A percentile compares a stretch with the other conserved stretches of the same genome.
Evolutionary conservation across 306 rosid genomes (phyloP).

Genomic region (Medicago arabica): DNA sequence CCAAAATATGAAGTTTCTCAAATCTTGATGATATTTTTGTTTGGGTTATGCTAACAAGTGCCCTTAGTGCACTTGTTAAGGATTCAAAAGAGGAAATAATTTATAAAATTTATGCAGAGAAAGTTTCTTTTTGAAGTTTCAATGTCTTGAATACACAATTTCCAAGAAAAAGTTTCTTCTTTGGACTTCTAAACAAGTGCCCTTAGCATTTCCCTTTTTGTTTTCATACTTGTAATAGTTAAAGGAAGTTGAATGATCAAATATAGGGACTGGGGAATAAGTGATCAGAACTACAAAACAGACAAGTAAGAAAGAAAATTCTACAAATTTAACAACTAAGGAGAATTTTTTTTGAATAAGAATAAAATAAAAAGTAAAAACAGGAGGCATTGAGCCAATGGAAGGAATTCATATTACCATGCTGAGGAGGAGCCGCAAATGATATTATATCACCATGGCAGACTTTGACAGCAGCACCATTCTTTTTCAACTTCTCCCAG

Average conservation of each 20-base stretch:
- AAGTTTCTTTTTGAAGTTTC: too few species aligned
- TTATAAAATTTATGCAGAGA: too few species aligned
- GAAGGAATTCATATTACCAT: slow-evolving; percentile 57
- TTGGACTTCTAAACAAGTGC: too few species aligned
- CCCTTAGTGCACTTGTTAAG: too few species aligned
- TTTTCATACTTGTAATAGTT: neutral
- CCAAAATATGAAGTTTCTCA: neutral
- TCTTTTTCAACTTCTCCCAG: slow-evolving; percentile 77
- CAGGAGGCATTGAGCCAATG: neutral
- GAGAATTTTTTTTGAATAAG: slow-evolving; percentile 4
- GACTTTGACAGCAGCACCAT: slow-evolving; percentile 64
- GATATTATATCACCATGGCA: slow-evolving; percentile 89
- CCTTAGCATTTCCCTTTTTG: neutral
- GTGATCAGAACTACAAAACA: neutral
- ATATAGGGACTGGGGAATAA: slow-evolving; percentile 5
- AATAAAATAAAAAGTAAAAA: neutral
- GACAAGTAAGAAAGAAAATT: neutral
- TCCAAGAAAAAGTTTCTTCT: too few species aligned
- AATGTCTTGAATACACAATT: too few species aligned
- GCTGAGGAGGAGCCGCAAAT: slow-evolving; percentile 85
- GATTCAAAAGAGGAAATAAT: too few species aligned
- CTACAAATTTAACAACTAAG: neutral
- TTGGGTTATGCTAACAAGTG: too few species aligned
- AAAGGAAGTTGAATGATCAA: slow-evolving; percentile 24
- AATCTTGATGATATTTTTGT: neutral